A percentile compares a stretch with the other conserved stretches of the same genome.
phyloP scores from a whole-genome alignment of 805 yeast genomes.

The Grigorovia humatica region DNA sequence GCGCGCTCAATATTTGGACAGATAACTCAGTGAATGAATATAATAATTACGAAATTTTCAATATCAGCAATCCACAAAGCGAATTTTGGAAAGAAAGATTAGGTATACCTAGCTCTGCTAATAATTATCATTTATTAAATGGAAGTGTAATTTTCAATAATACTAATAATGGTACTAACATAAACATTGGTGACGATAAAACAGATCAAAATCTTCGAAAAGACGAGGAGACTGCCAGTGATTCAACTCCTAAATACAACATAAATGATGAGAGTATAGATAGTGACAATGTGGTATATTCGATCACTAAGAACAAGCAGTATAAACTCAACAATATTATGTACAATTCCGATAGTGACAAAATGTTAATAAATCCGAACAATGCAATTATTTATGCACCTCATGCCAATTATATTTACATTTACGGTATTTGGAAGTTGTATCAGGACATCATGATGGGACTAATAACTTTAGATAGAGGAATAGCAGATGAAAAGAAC shows the following conservation, averaged over 20 bases:
- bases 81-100: background rate
- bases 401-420: constrained; percentile 71
- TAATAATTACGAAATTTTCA: no score
- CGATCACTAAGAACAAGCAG: constrained; percentile 21
- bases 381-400: constrained; percentile 83
- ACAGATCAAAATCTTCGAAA: background rate
- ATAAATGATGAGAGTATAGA: background rate
- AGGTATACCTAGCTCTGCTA: background rate
- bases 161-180: no score
- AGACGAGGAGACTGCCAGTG: background rate
- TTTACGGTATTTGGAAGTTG: constrained; percentile 77
- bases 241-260: background rate
- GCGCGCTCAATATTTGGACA: background rate
- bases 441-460: constrained; percentile 27
- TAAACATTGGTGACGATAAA: background rate
- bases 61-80: background rate
- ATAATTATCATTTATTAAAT: background rate
- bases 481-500: background rate
- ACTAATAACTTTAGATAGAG: constrained; percentile 6
- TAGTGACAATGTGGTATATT: constrained; percentile 1
- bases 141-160: background rate
- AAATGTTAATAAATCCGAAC: constrained; percentile 25
- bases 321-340: constrained; percentile 11
- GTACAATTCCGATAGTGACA: background rate
- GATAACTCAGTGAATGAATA: background rate